Evolutionary conservation across 306 rosid genomes (phyloP).

Genomic region (Cicer judaicum): DNA sequence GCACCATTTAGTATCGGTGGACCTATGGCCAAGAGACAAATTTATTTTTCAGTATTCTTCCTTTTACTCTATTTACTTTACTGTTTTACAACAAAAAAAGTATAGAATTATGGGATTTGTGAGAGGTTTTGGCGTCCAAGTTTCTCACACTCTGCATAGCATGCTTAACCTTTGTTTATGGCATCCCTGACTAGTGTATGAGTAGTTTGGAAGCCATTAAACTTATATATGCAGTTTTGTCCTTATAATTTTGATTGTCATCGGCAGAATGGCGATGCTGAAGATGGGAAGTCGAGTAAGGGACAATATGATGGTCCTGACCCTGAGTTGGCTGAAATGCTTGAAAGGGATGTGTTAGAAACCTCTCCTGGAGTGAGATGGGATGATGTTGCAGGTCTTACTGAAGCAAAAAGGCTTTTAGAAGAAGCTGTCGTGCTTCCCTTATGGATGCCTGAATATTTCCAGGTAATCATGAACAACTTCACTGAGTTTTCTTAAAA

Average conservation of each 20-base stretch:
- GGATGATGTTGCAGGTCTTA: slow-evolving; percentile 97
- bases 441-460: slow-evolving; percentile 98
- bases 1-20: slow-evolving; percentile 16
- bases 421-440: slow-evolving; percentile 99
- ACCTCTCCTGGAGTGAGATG: slow-evolving; percentile 98
- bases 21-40: not conserved
- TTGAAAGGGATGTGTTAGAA: slow-evolving; percentile 94
- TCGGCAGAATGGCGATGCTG: slow-evolving; percentile 75
- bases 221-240: slow-evolving; percentile 31
- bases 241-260: slow-evolving; percentile 29
- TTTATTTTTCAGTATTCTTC: not conserved
- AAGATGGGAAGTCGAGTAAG: slow-evolving; percentile 83
- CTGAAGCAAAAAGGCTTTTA: slow-evolving; percentile 93
- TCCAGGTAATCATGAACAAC: slow-evolving; percentile 66
- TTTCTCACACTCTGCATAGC: not conserved
- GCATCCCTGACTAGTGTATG: slow-evolving; percentile 9
- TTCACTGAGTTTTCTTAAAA: slow-evolving; percentile 19
- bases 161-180: slow-evolving; percentile 9
- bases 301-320: slow-evolving; percentile 94
- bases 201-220: slow-evolving; percentile 20
- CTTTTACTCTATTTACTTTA: not conserved
- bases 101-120: not conserved
- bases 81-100: not conserved
- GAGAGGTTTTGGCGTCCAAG: not conserved
- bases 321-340: slow-evolving; percentile 98